Evolutionary conservation across 2,329 filamentous ascomycete genomes (phyloP), one percentile per base, ranked within the genome.

Genomic region (Dendryphion nanum): DNA sequence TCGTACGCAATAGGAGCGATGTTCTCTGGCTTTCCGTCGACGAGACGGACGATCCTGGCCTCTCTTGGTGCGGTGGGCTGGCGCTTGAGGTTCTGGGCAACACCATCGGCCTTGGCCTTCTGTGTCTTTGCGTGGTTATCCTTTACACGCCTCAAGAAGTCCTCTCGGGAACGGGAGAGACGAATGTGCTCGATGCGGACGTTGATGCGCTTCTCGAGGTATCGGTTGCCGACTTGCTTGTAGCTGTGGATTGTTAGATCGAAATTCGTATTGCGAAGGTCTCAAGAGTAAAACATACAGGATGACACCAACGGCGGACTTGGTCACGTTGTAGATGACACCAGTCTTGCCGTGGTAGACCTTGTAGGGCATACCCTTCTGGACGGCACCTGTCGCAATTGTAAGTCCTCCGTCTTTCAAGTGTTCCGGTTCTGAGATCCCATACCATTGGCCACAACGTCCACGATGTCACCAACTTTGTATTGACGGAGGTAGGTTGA

Each of bases 141-240:
- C 88, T 97, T 97, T 73, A 98, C 91, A 68, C 91, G 86, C 78
- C 81, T 84, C 67, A 97, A 75, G 82, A 98, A 97, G 73, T 93
- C 91, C 67, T 97, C 91, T 70, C 93, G 83, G 67, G 91, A 97
- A 72, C 93, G 86, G 61, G 91, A 97, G 70, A 87, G 86, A 68
- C 77, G 76, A 76, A 98, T 82, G 85, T 98, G 93, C 85, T 98
- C 93, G 75, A 97, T 76, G 71, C 93, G 89, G 77, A 98, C 81
- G 84, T 95, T 97, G 80, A 98, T 84, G 74, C 93, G 91, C 89
- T 98, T 98, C 87, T 98, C 93, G 73, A 98, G 81, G 84, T 96
- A 98, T 69, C 91, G 87, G 85, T 97, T 93, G 78, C 90, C 89
- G 72, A 98, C 93, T 75, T 94, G 89, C 84, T 95, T 96, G 86